Evolutionary conservation across 495 filamentous ascomycete genomes (phyloP).

Genomic region (Lentithecium fluviatile): DNA sequence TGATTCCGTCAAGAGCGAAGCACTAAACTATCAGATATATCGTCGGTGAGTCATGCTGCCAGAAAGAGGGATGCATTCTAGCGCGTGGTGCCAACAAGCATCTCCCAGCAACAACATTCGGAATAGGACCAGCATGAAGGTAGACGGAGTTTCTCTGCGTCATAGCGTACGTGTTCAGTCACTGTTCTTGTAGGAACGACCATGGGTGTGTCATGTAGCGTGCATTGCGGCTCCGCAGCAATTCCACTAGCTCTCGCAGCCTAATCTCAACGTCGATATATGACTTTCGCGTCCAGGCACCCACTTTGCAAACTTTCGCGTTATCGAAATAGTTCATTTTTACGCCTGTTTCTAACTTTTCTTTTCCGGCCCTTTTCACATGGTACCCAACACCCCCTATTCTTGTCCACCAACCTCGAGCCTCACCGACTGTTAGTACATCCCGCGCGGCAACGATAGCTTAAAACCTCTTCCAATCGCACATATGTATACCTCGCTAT

Average conservation of each 20-base stretch:
- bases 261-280: neutral
- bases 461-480: no score
- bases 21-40: conserved; percentile 12
- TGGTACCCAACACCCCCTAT: conserved; percentile 2
- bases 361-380: neutral
- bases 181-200: neutral
- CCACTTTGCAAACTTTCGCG: neutral
- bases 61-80: neutral
- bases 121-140: neutral
- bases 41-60: neutral
- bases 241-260: neutral
- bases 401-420: conserved; percentile 8
- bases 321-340: neutral
- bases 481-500: no score
- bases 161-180: neutral
- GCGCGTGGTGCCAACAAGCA: neutral
- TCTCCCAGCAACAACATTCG: neutral
- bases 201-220: neutral
- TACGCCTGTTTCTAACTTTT: neutral
- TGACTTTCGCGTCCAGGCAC: neutral
- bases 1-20: conserved; percentile 3
- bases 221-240: neutral
- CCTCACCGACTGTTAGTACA: conserved; percentile 13
- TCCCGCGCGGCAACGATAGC: neutral
- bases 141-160: conserved; percentile 3